These are phyloP conservation scores for Ustilago curta DNA, from an alignment of 1,284 basidiomycete species.

Conservation along the genomic window DNA sequence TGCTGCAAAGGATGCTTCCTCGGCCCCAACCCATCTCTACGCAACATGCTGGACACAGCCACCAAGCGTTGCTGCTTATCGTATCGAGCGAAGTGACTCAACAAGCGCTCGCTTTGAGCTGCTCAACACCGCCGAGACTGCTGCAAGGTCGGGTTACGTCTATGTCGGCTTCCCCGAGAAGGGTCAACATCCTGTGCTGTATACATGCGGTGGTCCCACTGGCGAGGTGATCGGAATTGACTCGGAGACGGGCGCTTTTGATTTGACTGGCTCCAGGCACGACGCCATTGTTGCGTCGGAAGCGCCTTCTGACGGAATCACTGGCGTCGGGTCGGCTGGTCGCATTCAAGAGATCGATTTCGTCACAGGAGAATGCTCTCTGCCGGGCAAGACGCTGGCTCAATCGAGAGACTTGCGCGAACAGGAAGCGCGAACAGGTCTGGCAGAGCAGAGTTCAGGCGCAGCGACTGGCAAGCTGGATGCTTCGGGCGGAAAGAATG, in stretches of 20 bases:
- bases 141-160: constrained; percentile 52
- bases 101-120: constrained; percentile 28
- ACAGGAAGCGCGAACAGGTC: constrained; percentile 3
- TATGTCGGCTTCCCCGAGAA: constrained; percentile 37
- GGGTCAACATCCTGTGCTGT: constrained; percentile 62
- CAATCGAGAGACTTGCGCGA: constrained; percentile 15
- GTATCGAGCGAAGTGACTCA: constrained; percentile 19
- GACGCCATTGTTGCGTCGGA: constrained; percentile 11
- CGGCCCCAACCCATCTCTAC: constrained; percentile 33
- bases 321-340: constrained; percentile 34
- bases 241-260: constrained; percentile 60
- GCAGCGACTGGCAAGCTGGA: constrained; percentile 25
- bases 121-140: constrained; percentile 50
- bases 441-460: not conserved
- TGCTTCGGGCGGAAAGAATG: constrained; percentile 36
- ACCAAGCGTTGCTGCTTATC: constrained; percentile 51
- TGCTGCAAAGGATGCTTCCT: not conserved
- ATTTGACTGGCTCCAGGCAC: constrained; percentile 30
- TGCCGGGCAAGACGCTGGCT: constrained; percentile 40
- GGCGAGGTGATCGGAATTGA: constrained; percentile 69
- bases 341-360: constrained; percentile 65
- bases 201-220: constrained; percentile 70
- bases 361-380: constrained; percentile 51
- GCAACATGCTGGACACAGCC: constrained; percentile 57
- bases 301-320: constrained; percentile 18